Evolutionary conservation across 768 basidiomycete genomes (phyloP).

Genomic region (Tubosaeta brunneosetosa): DNA sequence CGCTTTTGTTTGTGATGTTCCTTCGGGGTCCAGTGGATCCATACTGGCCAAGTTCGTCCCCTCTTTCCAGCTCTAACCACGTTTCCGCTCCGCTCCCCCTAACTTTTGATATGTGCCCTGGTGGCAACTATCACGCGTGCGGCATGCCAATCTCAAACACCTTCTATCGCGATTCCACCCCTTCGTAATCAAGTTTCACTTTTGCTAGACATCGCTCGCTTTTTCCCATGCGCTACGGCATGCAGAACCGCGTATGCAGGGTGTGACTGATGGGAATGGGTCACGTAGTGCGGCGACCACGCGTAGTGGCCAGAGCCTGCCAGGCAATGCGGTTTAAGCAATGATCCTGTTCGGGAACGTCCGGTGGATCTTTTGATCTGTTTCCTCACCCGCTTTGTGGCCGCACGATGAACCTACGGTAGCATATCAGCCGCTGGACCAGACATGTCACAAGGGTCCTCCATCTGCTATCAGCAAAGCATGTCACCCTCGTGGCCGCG

Average conservation of each 20-base stretch:
- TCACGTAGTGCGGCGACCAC: slow-evolving; percentile 21
- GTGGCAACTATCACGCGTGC: neutral
- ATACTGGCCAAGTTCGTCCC: slow-evolving; percentile 1
- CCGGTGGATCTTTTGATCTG: slow-evolving; percentile 22
- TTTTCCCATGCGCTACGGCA: slow-evolving; percentile 25
- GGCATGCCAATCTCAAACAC: slow-evolving; percentile 6
- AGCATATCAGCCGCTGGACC: slow-evolving; percentile 7
- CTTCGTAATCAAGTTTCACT: slow-evolving; percentile 14
- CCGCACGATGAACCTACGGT: slow-evolving; percentile 16
- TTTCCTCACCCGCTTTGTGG: slow-evolving; percentile 15
- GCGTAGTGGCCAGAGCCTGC: slow-evolving; percentile 4
- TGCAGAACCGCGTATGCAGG: slow-evolving; percentile 20
- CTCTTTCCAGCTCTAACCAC: slow-evolving; percentile 1
- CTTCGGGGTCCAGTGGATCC: slow-evolving; percentile 13
- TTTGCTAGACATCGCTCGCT: slow-evolving; percentile 14
- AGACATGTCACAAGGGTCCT: slow-evolving; percentile 14
- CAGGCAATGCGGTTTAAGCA: slow-evolving; percentile 14
- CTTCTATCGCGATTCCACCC: slow-evolving; percentile 3
- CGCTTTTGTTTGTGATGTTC: slow-evolving; percentile 1
- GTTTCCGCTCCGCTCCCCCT: slow-evolving; percentile 7
- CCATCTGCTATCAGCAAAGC: slow-evolving; percentile 11
- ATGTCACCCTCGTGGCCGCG: slow-evolving; percentile 18
- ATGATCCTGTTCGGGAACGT: slow-evolving; percentile 18
- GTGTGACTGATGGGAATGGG: slow-evolving; percentile 30
- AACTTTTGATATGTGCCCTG: slow-evolving; percentile 5